These are phyloP conservation scores for Solanum tarijense DNA, from an alignment of 257 asterid genomes.

Conservation along the genomic window DNA sequence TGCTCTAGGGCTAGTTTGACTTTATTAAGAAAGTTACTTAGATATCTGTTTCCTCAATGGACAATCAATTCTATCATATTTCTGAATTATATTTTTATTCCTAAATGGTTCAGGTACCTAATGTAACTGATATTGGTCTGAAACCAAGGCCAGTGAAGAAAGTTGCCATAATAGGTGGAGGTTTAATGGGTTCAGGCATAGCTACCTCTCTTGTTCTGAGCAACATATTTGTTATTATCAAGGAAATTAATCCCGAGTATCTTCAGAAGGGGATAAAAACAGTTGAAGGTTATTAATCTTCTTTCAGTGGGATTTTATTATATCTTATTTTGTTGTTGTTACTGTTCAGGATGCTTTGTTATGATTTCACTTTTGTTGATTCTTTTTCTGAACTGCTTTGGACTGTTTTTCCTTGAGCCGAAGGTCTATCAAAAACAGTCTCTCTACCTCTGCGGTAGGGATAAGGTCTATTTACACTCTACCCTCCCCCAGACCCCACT, in stretches of 20 bases:
- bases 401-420: background rate
- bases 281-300: constrained; percentile 48
- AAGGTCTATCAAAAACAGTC: background rate
- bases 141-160: constrained; percentile 75
- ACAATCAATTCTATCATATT: background rate
- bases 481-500: background rate
- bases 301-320: background rate
- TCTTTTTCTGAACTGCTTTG: background rate
- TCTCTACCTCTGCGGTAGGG: background rate
- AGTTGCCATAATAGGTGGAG: constrained; percentile 96
- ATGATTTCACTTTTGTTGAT: background rate
- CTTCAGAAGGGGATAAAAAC: constrained; percentile 74
- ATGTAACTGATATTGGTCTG: constrained; percentile 81
- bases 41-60: background rate
- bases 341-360: background rate
- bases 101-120: constrained; percentile 51
- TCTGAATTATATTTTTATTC: background rate
- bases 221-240: constrained; percentile 54
- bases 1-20: background rate
- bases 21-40: background rate
- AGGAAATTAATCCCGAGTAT: constrained; percentile 82
- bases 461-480: background rate
- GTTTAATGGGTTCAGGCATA: constrained; percentile 98
- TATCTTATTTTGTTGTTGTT: background rate
- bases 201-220: constrained; percentile 80